Conservation (phyloP, 2,329 filamentous ascomycete genomes). For the Ophiostoma perfectum region DNA sequence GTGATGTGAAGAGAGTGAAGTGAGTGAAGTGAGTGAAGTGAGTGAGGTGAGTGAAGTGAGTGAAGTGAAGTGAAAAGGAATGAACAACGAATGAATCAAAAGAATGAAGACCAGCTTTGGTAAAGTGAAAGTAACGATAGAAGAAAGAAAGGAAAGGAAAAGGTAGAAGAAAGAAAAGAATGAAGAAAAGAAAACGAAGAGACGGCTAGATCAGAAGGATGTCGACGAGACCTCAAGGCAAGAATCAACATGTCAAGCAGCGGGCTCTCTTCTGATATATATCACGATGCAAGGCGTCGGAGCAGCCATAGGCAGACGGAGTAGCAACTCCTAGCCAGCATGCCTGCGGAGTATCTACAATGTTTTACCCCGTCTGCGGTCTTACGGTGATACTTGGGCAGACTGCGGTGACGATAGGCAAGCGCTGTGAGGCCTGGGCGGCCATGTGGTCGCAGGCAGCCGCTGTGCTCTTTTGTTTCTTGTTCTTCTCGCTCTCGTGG, state of each 20-base stretch:
- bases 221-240: background rate
- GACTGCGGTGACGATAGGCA: background rate
- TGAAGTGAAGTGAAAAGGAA: constrained; percentile 25
- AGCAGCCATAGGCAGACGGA: background rate
- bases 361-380: background rate
- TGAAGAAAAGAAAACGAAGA: background rate
- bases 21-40: constrained; percentile 20
- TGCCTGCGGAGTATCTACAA: background rate
- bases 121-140: background rate
- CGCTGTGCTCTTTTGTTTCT: background rate
- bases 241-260: background rate
- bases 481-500: background rate
- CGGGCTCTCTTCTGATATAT: background rate
- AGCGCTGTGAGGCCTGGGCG: background rate
- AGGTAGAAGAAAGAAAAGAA: background rate
- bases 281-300: background rate
- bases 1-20: constrained; percentile 24
- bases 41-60: constrained; percentile 22
- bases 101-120: constrained; percentile 14
- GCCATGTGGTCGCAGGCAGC: background rate
- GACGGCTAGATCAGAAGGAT: background rate
- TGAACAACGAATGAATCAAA: constrained; percentile 15
- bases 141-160: background rate
- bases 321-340: background rate
- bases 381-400: background rate